Evolutionary conservation across 2,329 filamentous ascomycete genomes (phyloP), one percentile per base, ranked within the genome.

Genomic region (Epichloe gansuensis): DNA sequence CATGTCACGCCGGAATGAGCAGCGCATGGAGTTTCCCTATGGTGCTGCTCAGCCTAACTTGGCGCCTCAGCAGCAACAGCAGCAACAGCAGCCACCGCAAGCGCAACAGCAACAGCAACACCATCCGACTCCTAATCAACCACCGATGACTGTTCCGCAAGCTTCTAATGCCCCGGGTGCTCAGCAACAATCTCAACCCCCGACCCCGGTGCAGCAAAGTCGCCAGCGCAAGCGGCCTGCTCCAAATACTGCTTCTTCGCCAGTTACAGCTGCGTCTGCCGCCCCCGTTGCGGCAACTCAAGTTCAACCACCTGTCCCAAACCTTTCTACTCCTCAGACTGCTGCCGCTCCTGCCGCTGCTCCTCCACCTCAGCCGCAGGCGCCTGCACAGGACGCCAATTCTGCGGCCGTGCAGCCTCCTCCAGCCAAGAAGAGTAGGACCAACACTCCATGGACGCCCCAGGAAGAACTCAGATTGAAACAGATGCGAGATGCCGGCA

Each of bases 361-460:
- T 25, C 58, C 54, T 41, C 35, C 63, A 28, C 55, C 61, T 37
- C 65, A 64, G 51, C 52, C 63, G 2, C 64, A 62, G 52, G 58
- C 60, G 8, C 52, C 64, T n/a, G 55, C 52, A 38, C 66, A 69
- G 17, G 66, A 69, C 50, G 60, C 57, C 56, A 60, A 60, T 54
- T 50, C 65, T 51, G 50, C 67, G 54, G 52, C 59, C 53, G 44
- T 60, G 46, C 57, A 61, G 5, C 76, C 75, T 31, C 80, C 81
- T 2, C 81, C 82, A 6, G 75, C 80, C 47, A 98, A 97, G 75
- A 96, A 96, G 74, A 93, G 89, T 62, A 80, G 93, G 55, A 97
- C 93, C n/a, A 98, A 98, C 66, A 98, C 93, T 3, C 93, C 93
- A 0, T 98, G 93, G 93, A 96, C 91, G 2, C 88, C 91, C 2